Conservation (phyloP, 495 filamentous ascomycete species). For the Diplogelasinospora grovesii region DNA sequence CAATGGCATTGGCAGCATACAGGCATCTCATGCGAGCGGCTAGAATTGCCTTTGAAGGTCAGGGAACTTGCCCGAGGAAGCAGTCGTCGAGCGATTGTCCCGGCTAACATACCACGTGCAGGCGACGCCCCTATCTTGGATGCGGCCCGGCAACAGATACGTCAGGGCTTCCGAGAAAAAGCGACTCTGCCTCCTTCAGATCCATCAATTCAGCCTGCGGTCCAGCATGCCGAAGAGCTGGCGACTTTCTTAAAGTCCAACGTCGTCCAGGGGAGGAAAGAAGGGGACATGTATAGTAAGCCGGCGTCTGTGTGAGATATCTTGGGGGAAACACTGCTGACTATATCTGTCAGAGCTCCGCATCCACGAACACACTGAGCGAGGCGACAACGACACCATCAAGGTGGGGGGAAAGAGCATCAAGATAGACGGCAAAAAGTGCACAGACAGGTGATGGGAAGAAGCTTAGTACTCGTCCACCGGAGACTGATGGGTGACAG, state of each 20-base stretch:
- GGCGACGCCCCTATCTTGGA: conserved; percentile 59
- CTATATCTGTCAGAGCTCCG: conserved; percentile 52
- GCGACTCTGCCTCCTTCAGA: conserved; percentile 48
- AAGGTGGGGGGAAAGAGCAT: conserved; percentile 47
- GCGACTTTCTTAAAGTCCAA: conserved; percentile 75
- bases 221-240: conserved; percentile 77
- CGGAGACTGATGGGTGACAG: too few species aligned
- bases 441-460: conserved; percentile 29
- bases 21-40: conserved; percentile 76
- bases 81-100: too few species aligned
- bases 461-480: not conserved
- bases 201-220: conserved; percentile 39
- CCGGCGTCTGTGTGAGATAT: not conserved
- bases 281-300: conserved; percentile 62
- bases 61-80: too few species aligned
- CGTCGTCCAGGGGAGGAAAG: conserved; percentile 72
- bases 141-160: conserved; percentile 65
- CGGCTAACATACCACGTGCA: conserved; percentile 25
- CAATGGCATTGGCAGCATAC: conserved; percentile 66
- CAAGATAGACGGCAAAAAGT: conserved; percentile 41
- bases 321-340: not conserved
- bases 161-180: conserved; percentile 62
- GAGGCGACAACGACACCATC: conserved; percentile 85
- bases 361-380: conserved; percentile 86
- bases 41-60: conserved; percentile 79